Base-by-base conservation (phyloP, 2,329 filamentous ascomycete genomes). In the Monosporascus sp. region DNA sequence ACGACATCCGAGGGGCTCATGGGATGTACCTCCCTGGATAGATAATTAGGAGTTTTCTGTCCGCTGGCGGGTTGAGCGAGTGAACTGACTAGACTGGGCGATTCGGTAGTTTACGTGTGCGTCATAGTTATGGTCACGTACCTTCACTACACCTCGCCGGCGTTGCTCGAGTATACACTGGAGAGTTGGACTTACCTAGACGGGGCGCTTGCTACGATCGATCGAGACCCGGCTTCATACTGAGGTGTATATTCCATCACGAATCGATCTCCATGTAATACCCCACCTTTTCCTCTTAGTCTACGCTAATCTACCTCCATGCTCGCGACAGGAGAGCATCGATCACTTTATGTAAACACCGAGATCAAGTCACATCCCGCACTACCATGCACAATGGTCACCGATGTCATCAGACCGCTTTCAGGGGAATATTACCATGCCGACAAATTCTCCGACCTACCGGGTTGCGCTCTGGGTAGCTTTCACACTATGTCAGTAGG, bases 111-210 rank as follows among this genome's bases (percentile, higher is more conserved):
- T 49, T n/a, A 49, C 49, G 62, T 54, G 59, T 20, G 24, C 31
- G 22, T 47, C 22, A 55, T 37, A 83, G 84, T 89, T n/a, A 83
- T 84, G 58, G 88, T 89, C 64, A 89, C 86, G 45, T 89, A 87
- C 68, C 82, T 89, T 18, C 86, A 89, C 68, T 86, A 89, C 75
- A 87, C 83, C 51, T 56, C 59, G 24, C 53, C 58, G 15, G 27
- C 60, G 25, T 52, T 80, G 41, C 75, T 78, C 3, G 76, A 83
- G 60, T 84, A 80, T 66, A 74, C 75, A 31, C 72, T 75, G 8
- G 74, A 77, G 43, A 73, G 74, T 48, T 86, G 83, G 83, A 83
- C 78, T 31, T 87, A 80, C 62, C 73, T 80, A 59, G 78, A 80
- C 59, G 83, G 83, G 24, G 82, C 83, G 9, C 71, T 80, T 18